A percentile compares a stretch with the other conserved stretches of the same genome.
Conservation (phyloP, 768 basidiomycete species). For the Botryobasidium botryosum region DNA sequence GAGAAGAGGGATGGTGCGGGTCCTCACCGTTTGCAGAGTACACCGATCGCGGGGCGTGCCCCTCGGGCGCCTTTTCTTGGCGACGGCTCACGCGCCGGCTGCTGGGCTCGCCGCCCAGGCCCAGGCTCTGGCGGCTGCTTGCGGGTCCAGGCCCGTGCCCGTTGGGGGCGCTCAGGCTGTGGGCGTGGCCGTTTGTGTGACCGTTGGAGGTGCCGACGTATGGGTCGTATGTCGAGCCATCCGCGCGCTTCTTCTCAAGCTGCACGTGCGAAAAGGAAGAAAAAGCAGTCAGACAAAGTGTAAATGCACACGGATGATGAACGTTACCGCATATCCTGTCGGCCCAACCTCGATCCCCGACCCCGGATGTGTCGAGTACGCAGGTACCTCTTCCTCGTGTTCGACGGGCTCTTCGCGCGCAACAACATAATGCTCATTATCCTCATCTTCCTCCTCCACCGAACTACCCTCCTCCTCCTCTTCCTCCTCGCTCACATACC, state of each 20-base stretch:
- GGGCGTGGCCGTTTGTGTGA: constrained; percentile 15
- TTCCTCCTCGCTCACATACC: constrained; percentile 74
- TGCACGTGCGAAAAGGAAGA: constrained; percentile 15
- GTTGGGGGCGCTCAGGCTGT: too few species aligned
- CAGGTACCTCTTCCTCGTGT: constrained; percentile 35
- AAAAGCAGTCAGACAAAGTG: constrained; percentile 1
- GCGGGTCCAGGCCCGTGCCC: too few species aligned
- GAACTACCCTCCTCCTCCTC: constrained; percentile 29
- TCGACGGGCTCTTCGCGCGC: constrained; percentile 20
- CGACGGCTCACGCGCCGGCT: constrained; percentile 50
- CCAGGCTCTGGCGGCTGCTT: constrained; percentile 12
- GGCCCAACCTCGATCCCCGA: constrained; percentile 25
- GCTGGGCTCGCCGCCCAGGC: too few species aligned
- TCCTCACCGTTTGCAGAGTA: neutral
- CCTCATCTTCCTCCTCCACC: constrained; percentile 33
- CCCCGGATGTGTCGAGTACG: constrained; percentile 37
- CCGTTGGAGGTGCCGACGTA: too few species aligned
- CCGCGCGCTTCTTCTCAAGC: constrained; percentile 38
- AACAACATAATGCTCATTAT: constrained; percentile 28
- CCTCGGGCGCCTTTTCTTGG: constrained; percentile 60
- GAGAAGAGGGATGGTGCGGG: neutral
- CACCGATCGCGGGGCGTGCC: constrained; percentile 23
- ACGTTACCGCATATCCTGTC: constrained; percentile 49
- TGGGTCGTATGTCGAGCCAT: too few species aligned
- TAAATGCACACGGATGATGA: neutral